Evolutionary conservation across 768 basidiomycete genomes (phyloP), one percentile per base, ranked within the genome.

Genomic region (Xerocomus brunneocitrinus): DNA sequence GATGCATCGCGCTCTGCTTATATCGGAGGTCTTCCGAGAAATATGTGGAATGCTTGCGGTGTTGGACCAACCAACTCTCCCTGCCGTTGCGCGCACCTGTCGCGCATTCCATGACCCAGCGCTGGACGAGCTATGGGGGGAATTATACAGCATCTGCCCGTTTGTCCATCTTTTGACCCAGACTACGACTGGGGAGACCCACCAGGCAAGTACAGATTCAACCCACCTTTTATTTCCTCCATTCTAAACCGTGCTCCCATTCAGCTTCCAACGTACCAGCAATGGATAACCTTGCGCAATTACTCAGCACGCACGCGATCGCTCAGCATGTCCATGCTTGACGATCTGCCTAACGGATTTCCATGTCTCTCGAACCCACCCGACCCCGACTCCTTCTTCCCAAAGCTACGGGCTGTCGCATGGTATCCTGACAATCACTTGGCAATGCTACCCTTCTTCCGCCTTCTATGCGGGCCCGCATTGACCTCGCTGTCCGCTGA

Each of bases 21-120:
- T 64, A 51, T 66, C 61, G 5, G 64, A 64, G 44, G 3, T 64
- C 22, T 36, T 28, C 4, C 52, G 49, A 10, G 61, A 66, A 50
- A 58, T 64, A 27, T 66, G 61, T 46, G 53, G 24, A 8, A 7
- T 5, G 25, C 27, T 43, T 10, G 42, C 13, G 7, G 28, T 43
- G 5, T 14, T 52, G 41, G 58, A 56, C 31, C 40, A 53, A 3
- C 24, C 54, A 6, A 61, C 58, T 10, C 65, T 67, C 31, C 40
- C 67, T 12, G 49, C 56, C 1, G 34, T 68, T 0, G 65, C 65
- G 3, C 58, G 60, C 3, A 62, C 67, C n/a, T 67, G 65, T 47
- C 60, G 38, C 32, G 55, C 58, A 3, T 52, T 67, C 45, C 49
- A 49, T 5, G 58, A 64, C 35, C 58, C 56, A 31, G 65, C 67